These are phyloP conservation scores for Suillus decipiens DNA, from an alignment of 768 basidiomycete species.

Conservation along the genomic window DNA sequence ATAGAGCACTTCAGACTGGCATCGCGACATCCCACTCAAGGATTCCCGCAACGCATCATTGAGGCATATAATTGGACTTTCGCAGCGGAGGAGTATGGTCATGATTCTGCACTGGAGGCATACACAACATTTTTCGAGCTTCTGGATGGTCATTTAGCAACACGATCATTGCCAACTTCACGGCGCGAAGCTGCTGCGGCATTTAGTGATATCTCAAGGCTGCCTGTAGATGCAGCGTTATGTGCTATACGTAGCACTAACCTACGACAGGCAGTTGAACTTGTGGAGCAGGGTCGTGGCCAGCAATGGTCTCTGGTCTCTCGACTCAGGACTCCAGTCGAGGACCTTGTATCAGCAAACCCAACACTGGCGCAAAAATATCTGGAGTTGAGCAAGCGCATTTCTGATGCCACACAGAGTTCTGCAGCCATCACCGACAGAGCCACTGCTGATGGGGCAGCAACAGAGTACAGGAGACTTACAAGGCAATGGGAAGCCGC, in stretches of 20 bases:
- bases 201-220: accelerated
- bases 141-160: slow-evolving; percentile 6
- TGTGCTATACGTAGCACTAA: slow-evolving; percentile 17
- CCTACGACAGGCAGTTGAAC: slow-evolving; percentile 21
- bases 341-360: background rate
- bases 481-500: background rate
- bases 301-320: slow-evolving; percentile 30
- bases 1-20: background rate
- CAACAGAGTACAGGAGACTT: background rate
- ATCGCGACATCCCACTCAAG: background rate
- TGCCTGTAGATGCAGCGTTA: slow-evolving; percentile 8
- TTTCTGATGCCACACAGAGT: background rate
- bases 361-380: background rate
- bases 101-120: background rate
- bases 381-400: background rate
- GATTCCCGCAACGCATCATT: background rate
- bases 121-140: slow-evolving; percentile 2
- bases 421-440: background rate
- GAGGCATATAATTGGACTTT: background rate
- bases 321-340: slow-evolving; percentile 22
- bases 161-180: background rate
- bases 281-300: slow-evolving; percentile 22
- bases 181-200: background rate
- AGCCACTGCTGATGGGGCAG: background rate
- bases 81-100: too few relatives aligned